Conservation (phyloP, 257 asterid genomes). For the Penstemon barbatus region DNA sequence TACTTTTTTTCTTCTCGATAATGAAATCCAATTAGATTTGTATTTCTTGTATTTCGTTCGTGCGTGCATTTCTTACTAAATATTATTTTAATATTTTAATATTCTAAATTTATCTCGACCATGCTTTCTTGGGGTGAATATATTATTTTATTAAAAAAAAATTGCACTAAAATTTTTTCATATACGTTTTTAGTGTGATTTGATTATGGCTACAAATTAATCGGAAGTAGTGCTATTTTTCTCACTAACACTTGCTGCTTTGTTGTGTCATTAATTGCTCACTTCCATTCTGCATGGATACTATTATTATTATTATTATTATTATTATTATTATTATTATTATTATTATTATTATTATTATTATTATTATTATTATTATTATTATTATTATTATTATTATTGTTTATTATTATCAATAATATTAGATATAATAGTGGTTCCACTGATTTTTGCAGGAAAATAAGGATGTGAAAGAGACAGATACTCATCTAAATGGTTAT, state of each 20-base stretch:
- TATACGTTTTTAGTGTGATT: constrained; percentile 40
- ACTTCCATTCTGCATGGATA: constrained; percentile 26
- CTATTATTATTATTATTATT: background rate
- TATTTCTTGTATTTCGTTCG: too few species aligned
- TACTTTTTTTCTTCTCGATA: constrained; percentile 27
- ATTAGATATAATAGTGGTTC: too few species aligned
- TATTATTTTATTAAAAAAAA: constrained; percentile 21
- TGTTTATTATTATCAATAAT: too few species aligned
- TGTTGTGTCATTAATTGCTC: constrained; percentile 35
- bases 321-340: too few species aligned
- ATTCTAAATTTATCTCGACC: constrained; percentile 29
- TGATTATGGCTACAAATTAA: constrained; percentile 26
- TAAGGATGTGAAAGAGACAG: too few species aligned
- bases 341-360: too few species aligned
- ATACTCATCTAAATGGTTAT: too few species aligned
- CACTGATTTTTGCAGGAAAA: too few species aligned
- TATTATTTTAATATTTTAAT: constrained; percentile 26
- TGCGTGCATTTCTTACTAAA: constrained; percentile 30
- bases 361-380: too few species aligned
- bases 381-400: too few species aligned
- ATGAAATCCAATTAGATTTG: too few species aligned
- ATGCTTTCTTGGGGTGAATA: constrained; percentile 14
- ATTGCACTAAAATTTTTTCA: constrained; percentile 28
- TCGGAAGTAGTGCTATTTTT: constrained; percentile 8
- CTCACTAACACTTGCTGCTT: constrained; percentile 34